Evolutionary conservation across 768 basidiomycete genomes (phyloP), one percentile per base, ranked within the genome.

Genomic region (Calvatia gigantea): DNA sequence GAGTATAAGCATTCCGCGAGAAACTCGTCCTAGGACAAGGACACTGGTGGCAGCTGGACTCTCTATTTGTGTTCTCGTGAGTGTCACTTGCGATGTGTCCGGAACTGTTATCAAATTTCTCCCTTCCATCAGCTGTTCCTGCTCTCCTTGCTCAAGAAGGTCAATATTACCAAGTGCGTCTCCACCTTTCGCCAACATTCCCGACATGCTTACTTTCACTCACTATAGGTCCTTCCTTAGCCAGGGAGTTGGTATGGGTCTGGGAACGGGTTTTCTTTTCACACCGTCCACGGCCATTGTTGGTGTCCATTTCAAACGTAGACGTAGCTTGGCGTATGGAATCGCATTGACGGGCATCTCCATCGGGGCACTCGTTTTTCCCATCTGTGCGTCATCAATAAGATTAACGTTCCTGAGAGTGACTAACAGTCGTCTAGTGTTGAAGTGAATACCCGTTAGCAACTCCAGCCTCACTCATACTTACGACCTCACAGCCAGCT

Each of bases 241-340:
- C 4, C 82, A 86, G 65, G 80, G 75, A 11, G 61, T 86, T n/a
- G 80, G 78, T 8, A 77, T 81, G 67, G 83, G 83, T 0, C 59
- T 69, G 7, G 78, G 78, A n/a, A 68, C 75, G 7, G 81, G 82
- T 1, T 63, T 82, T 9, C 64, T 80, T 12, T 83, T 80, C 65
- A 63, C 81, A 6, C 84, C 82, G 0, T 74, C 79, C 4, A 66
- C 76, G 4, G 69, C 72, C 7, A 67, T 80, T n/a, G 66, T 75
- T 25, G 62, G 75, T 6, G 75, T 78, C 43, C 74, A 77, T 58
- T n/a, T 80, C 68, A 71, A 68, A 37, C 70, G 64, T 48, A 64
- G 67, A 35, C 69, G 70, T 29, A 70, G 72, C 2, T 64, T 82
- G n/a, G 69, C 70, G 21, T 65, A 69, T 19, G 72, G 73, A 8